Conservation (phyloP, 2,329 filamentous ascomycete species). For the Verticillium alfalfae region DNA sequence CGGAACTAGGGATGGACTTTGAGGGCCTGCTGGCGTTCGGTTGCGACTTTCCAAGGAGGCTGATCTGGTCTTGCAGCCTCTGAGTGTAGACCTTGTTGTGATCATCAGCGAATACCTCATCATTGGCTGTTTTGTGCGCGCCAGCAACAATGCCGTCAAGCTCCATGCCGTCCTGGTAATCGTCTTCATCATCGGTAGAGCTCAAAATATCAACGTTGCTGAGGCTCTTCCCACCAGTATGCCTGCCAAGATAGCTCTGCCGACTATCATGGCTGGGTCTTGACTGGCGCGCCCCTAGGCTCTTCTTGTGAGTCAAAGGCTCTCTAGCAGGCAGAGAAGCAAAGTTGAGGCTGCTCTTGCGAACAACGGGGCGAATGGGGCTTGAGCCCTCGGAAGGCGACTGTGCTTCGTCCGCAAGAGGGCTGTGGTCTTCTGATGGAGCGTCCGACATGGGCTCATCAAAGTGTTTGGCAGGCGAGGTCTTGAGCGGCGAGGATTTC, state of each 20-base stretch:
- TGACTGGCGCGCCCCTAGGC: conserved; percentile 66
- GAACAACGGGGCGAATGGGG: conserved; percentile 68
- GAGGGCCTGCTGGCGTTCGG: conserved; percentile 39
- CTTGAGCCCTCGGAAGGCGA: conserved; percentile 68
- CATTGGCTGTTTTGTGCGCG: conserved; percentile 1
- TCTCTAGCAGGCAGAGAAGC: conserved; percentile 88
- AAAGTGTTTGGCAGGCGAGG: background rate
- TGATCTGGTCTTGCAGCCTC: conserved; percentile 87
- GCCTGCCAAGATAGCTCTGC: conserved; percentile 67
- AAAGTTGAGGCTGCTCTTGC: conserved; percentile 94
- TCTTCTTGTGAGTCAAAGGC: conserved; percentile 78
- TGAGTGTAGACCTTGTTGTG: conserved; percentile 93
- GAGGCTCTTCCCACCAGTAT: conserved; percentile 69
- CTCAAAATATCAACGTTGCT: conserved; percentile 39
- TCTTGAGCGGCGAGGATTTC: conserved; percentile 13
- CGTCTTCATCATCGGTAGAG: conserved; percentile 35
- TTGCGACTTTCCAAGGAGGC: conserved; percentile 57
- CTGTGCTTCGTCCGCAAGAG: conserved; percentile 40
- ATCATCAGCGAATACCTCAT: conserved; percentile 31
- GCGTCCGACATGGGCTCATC: conserved; percentile 5
- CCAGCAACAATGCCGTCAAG: conserved; percentile 33
- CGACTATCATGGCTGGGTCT: conserved; percentile 71
- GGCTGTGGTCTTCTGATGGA: conserved; percentile 8
- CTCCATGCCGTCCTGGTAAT: conserved; percentile 50
- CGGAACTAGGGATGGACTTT: conserved; percentile 37